Conservation (phyloP, 495 filamentous ascomycete genomes). For the Neurospora sp. region DNA sequence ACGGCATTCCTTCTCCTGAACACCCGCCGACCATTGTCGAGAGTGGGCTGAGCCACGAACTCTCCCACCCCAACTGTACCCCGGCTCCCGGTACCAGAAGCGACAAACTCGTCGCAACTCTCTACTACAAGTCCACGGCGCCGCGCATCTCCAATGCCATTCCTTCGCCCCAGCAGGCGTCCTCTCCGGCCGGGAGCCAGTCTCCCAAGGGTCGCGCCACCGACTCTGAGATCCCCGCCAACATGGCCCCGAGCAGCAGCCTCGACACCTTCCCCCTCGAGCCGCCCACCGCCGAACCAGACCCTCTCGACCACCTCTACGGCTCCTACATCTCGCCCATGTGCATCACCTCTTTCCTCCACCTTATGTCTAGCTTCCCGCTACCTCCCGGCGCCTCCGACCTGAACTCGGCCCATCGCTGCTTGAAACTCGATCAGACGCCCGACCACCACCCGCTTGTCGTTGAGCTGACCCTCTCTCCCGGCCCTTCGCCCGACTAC, state of each 20-base stretch:
- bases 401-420: conserved; percentile 57
- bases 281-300: conserved; percentile 49
- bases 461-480: conserved; percentile 61
- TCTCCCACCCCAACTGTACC: conserved; percentile 48
- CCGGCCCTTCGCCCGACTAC: conserved; percentile 55
- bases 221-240: conserved; percentile 36
- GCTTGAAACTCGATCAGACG: conserved; percentile 46
- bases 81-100: conserved; percentile 28
- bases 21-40: conserved; percentile 45
- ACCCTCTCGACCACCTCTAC: conserved; percentile 66
- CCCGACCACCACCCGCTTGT: conserved; percentile 46
- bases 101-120: conserved; percentile 49
- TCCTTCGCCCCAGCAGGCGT: conserved; percentile 21
- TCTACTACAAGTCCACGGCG: conserved; percentile 54
- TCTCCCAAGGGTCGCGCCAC: conserved; percentile 17
- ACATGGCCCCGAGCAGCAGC: conserved; percentile 53
- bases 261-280: conserved; percentile 63
- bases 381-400: conserved; percentile 43
- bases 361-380: conserved; percentile 61
- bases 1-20: conserved; percentile 40
- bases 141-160: conserved; percentile 19
- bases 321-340: conserved; percentile 67
- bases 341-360: conserved; percentile 73
- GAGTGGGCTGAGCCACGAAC: conserved; percentile 43
- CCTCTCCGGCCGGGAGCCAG: conserved; percentile 13